Conservation (phyloP, 305 asterid genomes). For the Solanum hybrid region DNA sequence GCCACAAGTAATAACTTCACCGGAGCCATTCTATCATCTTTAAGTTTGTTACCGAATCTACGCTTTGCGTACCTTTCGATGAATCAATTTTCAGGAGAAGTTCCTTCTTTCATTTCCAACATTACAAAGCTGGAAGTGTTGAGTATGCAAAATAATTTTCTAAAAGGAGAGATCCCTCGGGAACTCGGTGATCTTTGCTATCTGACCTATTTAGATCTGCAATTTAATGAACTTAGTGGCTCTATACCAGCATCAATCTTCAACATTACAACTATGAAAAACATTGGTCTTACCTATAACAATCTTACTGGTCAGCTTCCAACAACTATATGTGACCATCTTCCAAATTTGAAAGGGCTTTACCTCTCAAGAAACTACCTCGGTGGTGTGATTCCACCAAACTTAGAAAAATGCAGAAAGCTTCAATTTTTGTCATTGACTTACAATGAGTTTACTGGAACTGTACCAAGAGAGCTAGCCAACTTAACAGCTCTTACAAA, state of each 20-base stretch:
- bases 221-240: neutral
- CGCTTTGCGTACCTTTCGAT: no score
- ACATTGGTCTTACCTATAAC: neutral
- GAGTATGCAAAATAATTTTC: neutral
- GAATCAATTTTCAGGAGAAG: neutral
- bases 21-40: no score
- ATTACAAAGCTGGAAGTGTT: neutral
- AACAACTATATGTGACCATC: neutral
- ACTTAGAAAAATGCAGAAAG: neutral
- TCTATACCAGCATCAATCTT: neutral
- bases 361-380: neutral
- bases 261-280: neutral
- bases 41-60: no score
- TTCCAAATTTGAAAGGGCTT: neutral
- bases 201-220: neutral
- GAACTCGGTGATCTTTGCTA: neutral
- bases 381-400: neutral
- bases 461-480: neutral
- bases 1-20: neutral
- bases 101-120: neutral
- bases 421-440: neutral
- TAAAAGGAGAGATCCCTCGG: neutral
- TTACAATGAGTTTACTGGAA: neutral
- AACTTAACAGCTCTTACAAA: neutral
- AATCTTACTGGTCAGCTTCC: neutral